Evolutionary conservation across 306 rosid species (phyloP).

Genomic region (Senna tora): DNA sequence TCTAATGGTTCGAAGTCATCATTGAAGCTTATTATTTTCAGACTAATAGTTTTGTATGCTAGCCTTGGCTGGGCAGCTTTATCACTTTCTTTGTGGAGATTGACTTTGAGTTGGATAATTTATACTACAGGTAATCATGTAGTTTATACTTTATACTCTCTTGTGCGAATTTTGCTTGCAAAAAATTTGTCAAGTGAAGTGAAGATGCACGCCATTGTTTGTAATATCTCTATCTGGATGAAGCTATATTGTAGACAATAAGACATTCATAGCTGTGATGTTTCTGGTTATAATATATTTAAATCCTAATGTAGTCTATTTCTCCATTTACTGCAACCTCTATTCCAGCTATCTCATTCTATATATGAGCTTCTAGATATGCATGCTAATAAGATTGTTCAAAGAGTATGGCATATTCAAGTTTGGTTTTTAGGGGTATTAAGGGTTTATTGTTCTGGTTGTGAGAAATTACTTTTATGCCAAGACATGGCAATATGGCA

Average conservation of each 20-base stretch:
- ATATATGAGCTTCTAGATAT: neutral
- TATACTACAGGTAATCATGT: neutral
- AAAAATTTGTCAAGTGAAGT: neutral
- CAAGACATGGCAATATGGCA: neutral
- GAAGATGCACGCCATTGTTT: neutral
- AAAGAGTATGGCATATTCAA: neutral
- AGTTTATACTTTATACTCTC: neutral
- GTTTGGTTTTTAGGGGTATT: neutral
- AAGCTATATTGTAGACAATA: neutral
- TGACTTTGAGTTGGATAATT: neutral
- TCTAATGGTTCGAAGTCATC: neutral
- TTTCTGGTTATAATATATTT: neutral
- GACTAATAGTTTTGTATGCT: neutral
- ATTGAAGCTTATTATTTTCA: neutral
- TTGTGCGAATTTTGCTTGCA: neutral
- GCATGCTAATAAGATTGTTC: neutral
- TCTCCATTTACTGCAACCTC: too few species aligned
- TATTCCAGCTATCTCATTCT: too few species aligned
- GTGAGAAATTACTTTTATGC: neutral
- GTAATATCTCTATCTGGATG: neutral
- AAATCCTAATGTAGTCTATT: too few species aligned
- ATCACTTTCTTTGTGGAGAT: neutral
- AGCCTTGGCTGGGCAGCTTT: neutral
- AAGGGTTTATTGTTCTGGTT: neutral
- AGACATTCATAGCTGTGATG: neutral